Evolutionary conservation across 371 early-diverging fungal species (phyloP), one percentile per base, ranked within the genome.

Genomic region (Rhizopus delemar): DNA sequence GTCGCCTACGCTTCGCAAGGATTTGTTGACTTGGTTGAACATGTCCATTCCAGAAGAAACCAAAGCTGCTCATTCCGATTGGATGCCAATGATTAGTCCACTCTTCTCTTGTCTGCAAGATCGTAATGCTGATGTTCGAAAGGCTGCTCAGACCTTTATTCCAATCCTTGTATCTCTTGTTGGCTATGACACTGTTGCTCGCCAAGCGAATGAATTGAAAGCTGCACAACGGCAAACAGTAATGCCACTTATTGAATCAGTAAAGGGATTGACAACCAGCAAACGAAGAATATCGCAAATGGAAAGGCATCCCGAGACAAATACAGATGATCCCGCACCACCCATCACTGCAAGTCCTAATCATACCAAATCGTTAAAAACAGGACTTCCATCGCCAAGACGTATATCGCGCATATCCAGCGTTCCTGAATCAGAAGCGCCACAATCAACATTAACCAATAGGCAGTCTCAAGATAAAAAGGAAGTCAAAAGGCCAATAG

Each of bases 41-140:
- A 89, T 86, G 4, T 74, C 76, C 2, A 63, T 86, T 9, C 75
- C 68, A 4, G 71, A 69, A 41, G 73, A 71, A 28, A 57, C 62
- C 0, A 53, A 53, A 31, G 63, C 64, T 7, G 46, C 71, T 5
- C 48, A 66, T 9, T 81, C 86, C 2, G 93, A 95, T 56, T 68
- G 91, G 33, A 65, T 76, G 4, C 65, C 78, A 0, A 62, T 96
- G 12, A 76, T 93, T 4, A 73, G 83, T 28, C 87, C 93, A 8
- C 62, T 90, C 12, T 73, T 97, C 12, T 74, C 83, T 4, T 94
- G 93, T 60, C 61, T 96, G 52, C 93, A 93, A 68, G 97, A 97
- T 62, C 86, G 91, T 32, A 92, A 86, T 65, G 81, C 82, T 0
- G 96, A 95, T 28, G 96, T 96, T 8, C 85, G 98, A 56, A 96